Evolutionary conservation across 768 basidiomycete species (phyloP).

Genomic region (Termitomyces sp.): DNA sequence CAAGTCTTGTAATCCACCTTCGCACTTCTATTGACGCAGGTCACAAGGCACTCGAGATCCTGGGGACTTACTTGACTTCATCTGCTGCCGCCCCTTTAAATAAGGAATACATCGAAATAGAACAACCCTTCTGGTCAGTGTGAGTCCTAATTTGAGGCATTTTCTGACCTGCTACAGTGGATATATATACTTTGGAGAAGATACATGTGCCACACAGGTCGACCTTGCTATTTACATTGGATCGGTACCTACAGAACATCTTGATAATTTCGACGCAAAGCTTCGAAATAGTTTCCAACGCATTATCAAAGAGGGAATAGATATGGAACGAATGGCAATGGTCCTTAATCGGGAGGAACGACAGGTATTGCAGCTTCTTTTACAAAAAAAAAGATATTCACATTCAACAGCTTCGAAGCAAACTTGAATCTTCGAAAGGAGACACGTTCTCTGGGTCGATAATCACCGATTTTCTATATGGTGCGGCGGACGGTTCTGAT

Average conservation of each 20-base stretch:
- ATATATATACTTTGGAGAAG: constrained; percentile 82
- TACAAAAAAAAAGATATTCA: neutral
- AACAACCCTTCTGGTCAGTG: constrained; percentile 80
- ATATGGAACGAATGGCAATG: constrained; percentile 88
- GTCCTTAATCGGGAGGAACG: constrained; percentile 85
- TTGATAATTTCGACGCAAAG: constrained; percentile 68
- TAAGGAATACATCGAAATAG: constrained; percentile 91
- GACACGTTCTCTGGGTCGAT: constrained; percentile 73
- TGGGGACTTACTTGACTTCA: constrained; percentile 87
- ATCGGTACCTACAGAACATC: constrained; percentile 77
- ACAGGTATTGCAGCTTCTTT: constrained; percentile 44
- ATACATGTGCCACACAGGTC: constrained; percentile 64
- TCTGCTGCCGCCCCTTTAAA: constrained; percentile 78
- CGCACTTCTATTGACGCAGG: constrained; percentile 2
- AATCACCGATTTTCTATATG: constrained; percentile 86
- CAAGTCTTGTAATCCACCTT: neutral
- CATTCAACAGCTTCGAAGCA: constrained; percentile 66
- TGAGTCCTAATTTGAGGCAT: neutral
- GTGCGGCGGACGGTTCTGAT: constrained; percentile 76
- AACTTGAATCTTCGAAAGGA: constrained; percentile 78
- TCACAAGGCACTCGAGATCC: constrained; percentile 72
- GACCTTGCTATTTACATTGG: constrained; percentile 77
- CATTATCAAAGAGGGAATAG: constrained; percentile 72
- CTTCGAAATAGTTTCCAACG: constrained; percentile 65
- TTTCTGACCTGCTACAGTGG: constrained; percentile 42